Evolutionary conservation across 345 rosid genomes (phyloP).

Genomic region (Sisymbrium altissimum): DNA sequence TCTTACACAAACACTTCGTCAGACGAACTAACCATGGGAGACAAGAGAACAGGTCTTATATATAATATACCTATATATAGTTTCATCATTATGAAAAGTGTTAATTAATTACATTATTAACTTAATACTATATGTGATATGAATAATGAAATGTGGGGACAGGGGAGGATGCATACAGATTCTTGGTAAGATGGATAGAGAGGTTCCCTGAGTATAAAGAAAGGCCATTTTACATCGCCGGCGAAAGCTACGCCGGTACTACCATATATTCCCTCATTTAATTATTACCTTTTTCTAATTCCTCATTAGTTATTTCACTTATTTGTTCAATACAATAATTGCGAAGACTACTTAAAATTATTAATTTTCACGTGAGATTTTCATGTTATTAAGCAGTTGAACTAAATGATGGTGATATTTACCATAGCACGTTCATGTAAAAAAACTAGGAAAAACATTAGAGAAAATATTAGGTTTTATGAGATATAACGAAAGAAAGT

Average conservation of each 20-base stretch:
- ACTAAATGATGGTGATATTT: slow-evolving; percentile 15
- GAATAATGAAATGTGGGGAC: slow-evolving; percentile 26
- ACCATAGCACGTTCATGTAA: neutral
- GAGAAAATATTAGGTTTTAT: neutral
- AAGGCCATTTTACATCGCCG: slow-evolving; percentile 76
- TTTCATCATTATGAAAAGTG: neutral
- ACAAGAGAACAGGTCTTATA: slow-evolving; percentile 68
- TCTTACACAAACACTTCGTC: slow-evolving; percentile 68
- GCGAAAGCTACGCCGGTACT: slow-evolving; percentile 93
- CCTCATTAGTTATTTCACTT: neutral
- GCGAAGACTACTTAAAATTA: neutral
- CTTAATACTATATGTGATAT: neutral
- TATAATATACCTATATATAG: neutral
- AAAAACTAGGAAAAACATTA: neutral
- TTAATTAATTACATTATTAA: neutral
- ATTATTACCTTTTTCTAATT: neutral
- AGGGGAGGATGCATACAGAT: slow-evolving; percentile 66
- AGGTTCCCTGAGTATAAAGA: slow-evolving; percentile 72
- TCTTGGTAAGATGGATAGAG: slow-evolving; percentile 63
- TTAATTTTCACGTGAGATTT: neutral
- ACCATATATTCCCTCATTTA: neutral
- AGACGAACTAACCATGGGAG: slow-evolving; percentile 55
- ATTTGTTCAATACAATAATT: neutral
- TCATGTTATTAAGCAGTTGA: slow-evolving; percentile 17
- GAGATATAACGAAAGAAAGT: neutral